phyloP scores from a whole-genome alignment of 345 rosid species.

The Populus tremula region DNA sequence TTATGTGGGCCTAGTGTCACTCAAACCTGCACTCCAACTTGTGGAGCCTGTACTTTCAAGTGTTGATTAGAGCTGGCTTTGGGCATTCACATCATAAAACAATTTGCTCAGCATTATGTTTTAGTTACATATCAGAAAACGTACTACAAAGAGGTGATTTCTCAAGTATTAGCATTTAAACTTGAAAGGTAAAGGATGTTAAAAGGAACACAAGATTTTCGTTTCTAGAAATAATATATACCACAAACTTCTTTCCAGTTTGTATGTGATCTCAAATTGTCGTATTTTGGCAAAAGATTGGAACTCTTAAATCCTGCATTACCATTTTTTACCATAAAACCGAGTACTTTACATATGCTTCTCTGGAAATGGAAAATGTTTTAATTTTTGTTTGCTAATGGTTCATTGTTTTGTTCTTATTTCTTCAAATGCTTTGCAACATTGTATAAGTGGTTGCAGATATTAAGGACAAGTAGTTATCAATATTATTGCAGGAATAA shows the following conservation, averaged over 20 bases:
- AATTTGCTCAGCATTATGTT: not conserved
- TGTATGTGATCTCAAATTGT: not conserved
- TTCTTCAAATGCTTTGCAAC: not conserved
- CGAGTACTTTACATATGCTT: not conserved
- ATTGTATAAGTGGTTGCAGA: not conserved
- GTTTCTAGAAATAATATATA: not conserved
- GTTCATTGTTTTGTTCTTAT: not conserved
- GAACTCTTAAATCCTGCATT: not conserved
- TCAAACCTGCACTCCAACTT: not conserved
- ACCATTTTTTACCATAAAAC: not conserved
- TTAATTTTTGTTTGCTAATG: not conserved
- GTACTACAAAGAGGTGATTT: not conserved
- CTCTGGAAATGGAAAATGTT: not conserved
- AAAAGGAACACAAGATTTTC: not conserved
- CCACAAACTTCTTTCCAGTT: not conserved
- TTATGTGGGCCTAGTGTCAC: not conserved
- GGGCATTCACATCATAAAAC: not conserved
- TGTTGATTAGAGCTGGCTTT: not conserved
- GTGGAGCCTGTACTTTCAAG: not conserved
- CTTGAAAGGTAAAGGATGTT: not conserved
- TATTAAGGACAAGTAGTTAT: not conserved
- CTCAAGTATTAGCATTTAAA: not conserved
- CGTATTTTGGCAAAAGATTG: not conserved
- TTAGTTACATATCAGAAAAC: not conserved
- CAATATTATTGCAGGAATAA: conserved; percentile 38